Evolutionary conservation across 129 eudicot genomes (phyloP), one percentile per base, ranked within the genome.

Genomic region (Flaveria robusta): DNA sequence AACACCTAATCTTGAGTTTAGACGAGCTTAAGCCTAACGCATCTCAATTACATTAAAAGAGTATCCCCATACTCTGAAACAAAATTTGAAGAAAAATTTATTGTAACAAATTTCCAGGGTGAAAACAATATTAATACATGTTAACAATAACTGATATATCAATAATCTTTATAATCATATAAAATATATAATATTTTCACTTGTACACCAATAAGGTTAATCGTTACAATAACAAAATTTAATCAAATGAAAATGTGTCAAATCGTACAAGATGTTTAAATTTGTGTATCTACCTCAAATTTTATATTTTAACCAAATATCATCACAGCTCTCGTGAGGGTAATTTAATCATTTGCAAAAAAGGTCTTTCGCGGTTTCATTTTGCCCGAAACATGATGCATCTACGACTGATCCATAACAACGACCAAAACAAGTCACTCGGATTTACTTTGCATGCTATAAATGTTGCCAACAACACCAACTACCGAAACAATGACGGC

Each of bases 391-490:
- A 1, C 5, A 2, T 4, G 29, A 71, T 58, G 60, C 70, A 8
- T 24, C 5, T 1, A 59, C 16, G 27, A 42, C 10, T 51, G 26
- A 26, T 47, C 24, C 63, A 12, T 42, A 43, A 59, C 42, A 62
- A 20, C 22, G 31, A 50, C 45, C 27, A 13, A 34, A 49, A 31
- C 42, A 72, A 34, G 66, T 92, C 86, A 87, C 52, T 76, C 78
- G 2, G 85, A 78, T 50, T 87, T 73, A 80, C 86, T 86, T 16
- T 67, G 75, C 74, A 95, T 70, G 58, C 96, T 85, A 81, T 81
- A 95, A 22, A 95, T 70, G 77, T 95, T 95, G 54, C 99, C 99
- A 74, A 79, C 74, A 31, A 87, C 90, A 52, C 99, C 99, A 62
- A 89, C 83, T 59, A 91, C 55, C 42, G 96, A 86, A 70, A 95